Percentiles rank a stretch among this genome's conserved stretches.
Evolutionary conservation across 176 grass and related monocot genomes (phyloP).

Genomic region (Paspalum vaginatum): DNA sequence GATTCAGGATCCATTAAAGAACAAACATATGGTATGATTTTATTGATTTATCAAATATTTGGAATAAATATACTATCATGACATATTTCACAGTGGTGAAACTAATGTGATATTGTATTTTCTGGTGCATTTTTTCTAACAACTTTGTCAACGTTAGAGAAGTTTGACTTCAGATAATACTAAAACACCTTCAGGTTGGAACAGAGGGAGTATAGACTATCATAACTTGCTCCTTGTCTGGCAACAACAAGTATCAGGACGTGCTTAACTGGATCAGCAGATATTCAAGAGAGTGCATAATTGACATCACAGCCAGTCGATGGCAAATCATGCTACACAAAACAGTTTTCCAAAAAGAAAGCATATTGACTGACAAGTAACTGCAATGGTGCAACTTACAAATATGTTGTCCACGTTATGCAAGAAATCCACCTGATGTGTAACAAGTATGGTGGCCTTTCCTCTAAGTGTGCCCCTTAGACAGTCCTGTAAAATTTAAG

Average conservation of each 20-base stretch:
- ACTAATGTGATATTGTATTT: too few species aligned
- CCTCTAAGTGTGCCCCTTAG: slow-evolving; percentile 58
- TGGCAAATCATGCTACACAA: not conserved
- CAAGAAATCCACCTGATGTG: slow-evolving; percentile 86
- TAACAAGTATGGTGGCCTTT: slow-evolving; percentile 78
- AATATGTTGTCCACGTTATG: slow-evolving; percentile 73
- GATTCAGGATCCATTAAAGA: not conserved
- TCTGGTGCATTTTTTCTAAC: too few species aligned
- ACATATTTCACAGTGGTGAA: too few species aligned
- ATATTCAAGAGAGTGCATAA: not conserved
- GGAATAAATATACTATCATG: not conserved
- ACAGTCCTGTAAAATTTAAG: slow-evolving; percentile 54
- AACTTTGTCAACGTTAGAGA: too few species aligned
- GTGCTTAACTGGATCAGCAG: not conserved
- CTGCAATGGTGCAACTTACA: slow-evolving; percentile 40
- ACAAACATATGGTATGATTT: not conserved
- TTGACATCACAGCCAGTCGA: not conserved
- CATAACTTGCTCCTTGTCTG: not conserved
- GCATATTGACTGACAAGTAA: not conserved
- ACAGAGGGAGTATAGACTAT: too few species aligned
- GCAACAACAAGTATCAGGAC: not conserved
- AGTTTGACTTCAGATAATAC: too few species aligned
- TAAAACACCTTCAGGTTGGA: too few species aligned
- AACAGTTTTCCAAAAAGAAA: not conserved
- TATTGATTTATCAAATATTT: not conserved